phyloP scores from a whole-genome alignment of 2,329 filamentous ascomycete genomes.

The Zymoseptoria crescenta region DNA sequence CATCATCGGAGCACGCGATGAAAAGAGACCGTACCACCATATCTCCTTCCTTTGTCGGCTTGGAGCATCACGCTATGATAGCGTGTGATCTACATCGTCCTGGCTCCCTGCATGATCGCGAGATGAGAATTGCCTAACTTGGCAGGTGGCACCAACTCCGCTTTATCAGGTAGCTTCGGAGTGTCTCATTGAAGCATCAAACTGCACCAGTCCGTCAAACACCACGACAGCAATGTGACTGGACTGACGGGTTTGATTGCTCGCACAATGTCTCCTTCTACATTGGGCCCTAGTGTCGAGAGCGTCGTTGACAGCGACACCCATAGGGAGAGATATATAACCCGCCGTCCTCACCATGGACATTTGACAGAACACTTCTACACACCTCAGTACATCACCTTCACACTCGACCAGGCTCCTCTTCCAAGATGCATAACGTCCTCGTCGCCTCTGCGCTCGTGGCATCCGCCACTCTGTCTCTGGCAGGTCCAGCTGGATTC shows the following conservation, averaged over 20 bases:
- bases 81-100: background rate
- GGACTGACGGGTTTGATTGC: constrained; percentile 18
- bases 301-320: background rate
- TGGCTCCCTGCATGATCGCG: background rate
- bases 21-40: background rate
- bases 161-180: background rate
- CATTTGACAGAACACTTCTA: constrained; percentile 1
- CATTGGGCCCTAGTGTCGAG: constrained; percentile 3
- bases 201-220: constrained; percentile 4
- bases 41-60: background rate
- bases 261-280: constrained; percentile 10
- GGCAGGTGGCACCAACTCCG: constrained; percentile 9
- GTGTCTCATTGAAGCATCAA: background rate
- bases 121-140: constrained; percentile 5
- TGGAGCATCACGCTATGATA: background rate
- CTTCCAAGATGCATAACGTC: constrained; percentile 24
- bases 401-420: constrained; percentile 1
- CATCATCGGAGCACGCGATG: background rate
- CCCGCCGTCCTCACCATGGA: constrained; percentile 1
- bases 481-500: constrained; percentile 25
- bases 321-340: constrained; percentile 7
- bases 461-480: constrained; percentile 22
- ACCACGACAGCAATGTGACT: constrained; percentile 16
- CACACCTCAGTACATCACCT: constrained; percentile 5
- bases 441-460: constrained; percentile 21